Percentiles rank a stretch among this genome's conserved stretches.
phyloP scores from a whole-genome alignment of 2,329 filamentous ascomycete species.

The Fusarium camptoceras region DNA sequence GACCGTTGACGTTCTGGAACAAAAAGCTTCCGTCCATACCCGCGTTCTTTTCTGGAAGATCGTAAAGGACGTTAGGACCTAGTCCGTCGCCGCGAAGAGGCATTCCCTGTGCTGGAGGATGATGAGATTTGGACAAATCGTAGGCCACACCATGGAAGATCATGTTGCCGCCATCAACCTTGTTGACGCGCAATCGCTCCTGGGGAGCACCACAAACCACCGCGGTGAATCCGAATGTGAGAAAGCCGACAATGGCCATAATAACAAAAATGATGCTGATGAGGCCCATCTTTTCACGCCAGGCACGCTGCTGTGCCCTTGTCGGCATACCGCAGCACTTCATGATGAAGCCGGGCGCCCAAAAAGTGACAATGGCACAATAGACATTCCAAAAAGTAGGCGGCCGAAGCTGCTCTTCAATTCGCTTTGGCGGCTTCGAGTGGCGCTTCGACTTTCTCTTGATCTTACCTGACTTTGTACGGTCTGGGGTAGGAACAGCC shows the following conservation, averaged over 20 bases:
- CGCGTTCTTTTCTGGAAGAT: slow-evolving; percentile 82
- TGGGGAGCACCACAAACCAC: slow-evolving; percentile 83
- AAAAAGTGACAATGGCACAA: slow-evolving; percentile 93
- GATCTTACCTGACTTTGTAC: slow-evolving; percentile 69
- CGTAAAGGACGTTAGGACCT: slow-evolving; percentile 84
- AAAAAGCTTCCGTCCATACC: slow-evolving; percentile 96
- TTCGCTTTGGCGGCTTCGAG: slow-evolving; percentile 61
- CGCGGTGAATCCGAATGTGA: slow-evolving; percentile 96
- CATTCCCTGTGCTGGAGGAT: slow-evolving; percentile 85
- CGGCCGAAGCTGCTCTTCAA: slow-evolving; percentile 75
- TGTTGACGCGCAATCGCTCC: slow-evolving; percentile 81
- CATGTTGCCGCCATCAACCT: slow-evolving; percentile 86
- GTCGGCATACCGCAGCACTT: slow-evolving; percentile 86
- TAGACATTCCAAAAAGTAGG: slow-evolving; percentile 96
- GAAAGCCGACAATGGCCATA: slow-evolving; percentile 89
- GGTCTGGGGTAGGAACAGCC: slow-evolving; percentile 52
- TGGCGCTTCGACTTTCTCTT: slow-evolving; percentile 66
- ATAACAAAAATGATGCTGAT: slow-evolving; percentile 93
- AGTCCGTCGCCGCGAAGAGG: slow-evolving; percentile 61
- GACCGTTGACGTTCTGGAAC: slow-evolving; percentile 98
- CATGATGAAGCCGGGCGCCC: slow-evolving; percentile 87
- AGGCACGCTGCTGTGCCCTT: slow-evolving; percentile 89
- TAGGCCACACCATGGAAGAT: slow-evolving; percentile 96
- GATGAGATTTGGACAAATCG: slow-evolving; percentile 79
- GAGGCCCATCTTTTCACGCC: slow-evolving; percentile 97